Evolutionary conservation across 1,139 yeast species (phyloP), one percentile per base, ranked within the genome.

Genomic region (Yamadazyma atlantica): DNA sequence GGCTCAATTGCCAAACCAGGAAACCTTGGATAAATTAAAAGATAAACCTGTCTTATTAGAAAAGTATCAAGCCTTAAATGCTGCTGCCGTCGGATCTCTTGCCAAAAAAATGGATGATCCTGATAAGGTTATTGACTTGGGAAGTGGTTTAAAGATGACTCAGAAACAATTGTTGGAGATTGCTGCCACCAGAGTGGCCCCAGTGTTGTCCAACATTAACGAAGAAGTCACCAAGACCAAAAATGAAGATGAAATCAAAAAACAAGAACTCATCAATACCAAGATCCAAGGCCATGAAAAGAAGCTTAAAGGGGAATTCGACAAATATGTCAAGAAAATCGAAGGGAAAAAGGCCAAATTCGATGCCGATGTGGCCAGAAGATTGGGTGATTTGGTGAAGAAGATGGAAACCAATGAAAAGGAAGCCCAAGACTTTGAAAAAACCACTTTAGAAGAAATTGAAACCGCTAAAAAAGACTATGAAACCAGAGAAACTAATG

Each of bases 161-260:
- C 80, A 76, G 49, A 72, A 71, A 40, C 79, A 77, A 55, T 69
- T 78, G 47, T 64, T 75, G 47, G 82, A 69, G 35, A 73, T 78
- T 54, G 82, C 82, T 18, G 75, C 77, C 30, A 64, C 63, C 46
- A 67, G 82, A 49, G 79, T 78, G 29, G 77, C 78, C 18, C 83
- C 83, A 2, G 74, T 77, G 23, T 62, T 78, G 51, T 63, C 71
- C 32, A 66, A 59, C 45, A 75, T 77, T 51, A 74, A 75, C 49
- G 73, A 69, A 14, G 73, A 74, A 45, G 82, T 76, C 36, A 58
- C 63, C 37, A 69, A 70, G 48, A 69, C 75, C 29, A 60, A 73
- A 48, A 53, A 68, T 43, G 77, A 70, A 48, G 78, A 72, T 52
- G 72, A 68, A 45, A 69, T 66, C 45, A 67, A 65, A 42, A 64